These are phyloP conservation scores for Fusarium agapanthi DNA, from an alignment of 2,329 filamentous ascomycete species.

Conservation along the genomic window DNA sequence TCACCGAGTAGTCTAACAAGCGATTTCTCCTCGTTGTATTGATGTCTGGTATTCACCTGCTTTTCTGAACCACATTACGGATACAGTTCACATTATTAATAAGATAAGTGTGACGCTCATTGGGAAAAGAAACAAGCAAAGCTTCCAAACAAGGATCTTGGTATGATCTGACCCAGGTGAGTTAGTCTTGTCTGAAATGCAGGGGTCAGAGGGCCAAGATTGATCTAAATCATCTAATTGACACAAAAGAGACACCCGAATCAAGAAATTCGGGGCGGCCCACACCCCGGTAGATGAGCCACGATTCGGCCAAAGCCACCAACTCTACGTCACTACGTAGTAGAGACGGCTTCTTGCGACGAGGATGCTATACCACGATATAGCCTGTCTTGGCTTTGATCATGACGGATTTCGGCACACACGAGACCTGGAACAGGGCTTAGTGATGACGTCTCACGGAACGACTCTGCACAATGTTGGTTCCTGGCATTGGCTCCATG, in stretches of 20 bases:
- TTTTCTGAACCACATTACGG: slow-evolving; percentile 1
- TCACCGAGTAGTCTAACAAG: neutral
- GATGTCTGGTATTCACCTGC: neutral
- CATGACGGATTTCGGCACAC: slow-evolving; percentile 27
- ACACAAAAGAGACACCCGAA: slow-evolving; percentile 21
- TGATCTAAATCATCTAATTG: slow-evolving; percentile 1
- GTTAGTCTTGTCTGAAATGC: slow-evolving; percentile 7
- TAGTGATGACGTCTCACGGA: slow-evolving; percentile 40
- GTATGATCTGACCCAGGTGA: neutral
- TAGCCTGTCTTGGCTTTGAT: slow-evolving; percentile 24
- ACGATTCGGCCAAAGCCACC: slow-evolving; percentile 40
- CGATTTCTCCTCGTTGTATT: slow-evolving; percentile 7
- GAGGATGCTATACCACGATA: slow-evolving; percentile 16
- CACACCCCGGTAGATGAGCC: slow-evolving; percentile 30
- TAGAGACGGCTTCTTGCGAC: slow-evolving; percentile 26
- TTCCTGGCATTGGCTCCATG: slow-evolving; percentile 13
- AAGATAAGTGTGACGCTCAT: slow-evolving; percentile 33
- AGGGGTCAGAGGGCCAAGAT: slow-evolving; percentile 8
- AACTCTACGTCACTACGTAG: slow-evolving; percentile 37
- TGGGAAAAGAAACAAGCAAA: slow-evolving; percentile 4
- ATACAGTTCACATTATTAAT: slow-evolving; percentile 17
- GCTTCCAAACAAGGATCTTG: slow-evolving; percentile 19
- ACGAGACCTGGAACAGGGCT: slow-evolving; percentile 22
- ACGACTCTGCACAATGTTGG: slow-evolving; percentile 28
- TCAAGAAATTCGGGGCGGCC: slow-evolving; percentile 33